These are phyloP conservation scores for Phytophthora kernoviae DNA, from an alignment of 352 stramenopile genomes.

Conservation along the genomic window DNA sequence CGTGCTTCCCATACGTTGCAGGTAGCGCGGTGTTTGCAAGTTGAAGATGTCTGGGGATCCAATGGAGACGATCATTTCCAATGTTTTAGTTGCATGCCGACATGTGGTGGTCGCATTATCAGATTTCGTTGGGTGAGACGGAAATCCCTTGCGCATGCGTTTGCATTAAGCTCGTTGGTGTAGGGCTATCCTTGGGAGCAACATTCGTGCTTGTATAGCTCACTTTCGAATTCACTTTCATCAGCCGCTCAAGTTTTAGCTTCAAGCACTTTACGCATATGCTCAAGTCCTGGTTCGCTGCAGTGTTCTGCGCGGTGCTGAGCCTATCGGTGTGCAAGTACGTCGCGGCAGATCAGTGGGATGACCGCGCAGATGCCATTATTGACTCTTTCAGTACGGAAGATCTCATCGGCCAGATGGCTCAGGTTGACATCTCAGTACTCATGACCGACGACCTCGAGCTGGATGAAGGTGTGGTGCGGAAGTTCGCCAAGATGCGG, in stretches of 20 bases:
- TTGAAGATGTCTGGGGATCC: too few species aligned
- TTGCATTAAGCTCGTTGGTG: background rate
- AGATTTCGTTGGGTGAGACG: background rate
- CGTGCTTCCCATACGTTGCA: too few species aligned
- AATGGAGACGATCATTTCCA: too few species aligned
- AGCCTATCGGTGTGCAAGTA: conserved; percentile 4
- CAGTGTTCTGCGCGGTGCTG: conserved; percentile 4
- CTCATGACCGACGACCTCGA: conserved; percentile 54
- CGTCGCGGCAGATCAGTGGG: conserved; percentile 8
- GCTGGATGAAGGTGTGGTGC: conserved; percentile 53
- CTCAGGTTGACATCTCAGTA: conserved; percentile 76
- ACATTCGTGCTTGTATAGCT: background rate
- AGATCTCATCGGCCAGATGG: conserved; percentile 83
- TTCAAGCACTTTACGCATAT: conserved; percentile 8
- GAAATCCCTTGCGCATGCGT: background rate
- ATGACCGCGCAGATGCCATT: conserved; percentile 11
- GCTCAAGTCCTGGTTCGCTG: conserved; percentile 15
- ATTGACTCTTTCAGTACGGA: conserved; percentile 9
- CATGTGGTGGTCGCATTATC: background rate
- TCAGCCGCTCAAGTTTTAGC: background rate
- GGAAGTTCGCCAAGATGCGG: conserved; percentile 66
- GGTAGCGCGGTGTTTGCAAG: too few species aligned
- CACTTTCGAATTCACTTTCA: conserved; percentile 20
- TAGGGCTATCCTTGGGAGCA: background rate
- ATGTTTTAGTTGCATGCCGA: too few species aligned